Base-by-base conservation (phyloP, 2,329 filamentous ascomycete genomes). In the Nemania sp. region DNA sequence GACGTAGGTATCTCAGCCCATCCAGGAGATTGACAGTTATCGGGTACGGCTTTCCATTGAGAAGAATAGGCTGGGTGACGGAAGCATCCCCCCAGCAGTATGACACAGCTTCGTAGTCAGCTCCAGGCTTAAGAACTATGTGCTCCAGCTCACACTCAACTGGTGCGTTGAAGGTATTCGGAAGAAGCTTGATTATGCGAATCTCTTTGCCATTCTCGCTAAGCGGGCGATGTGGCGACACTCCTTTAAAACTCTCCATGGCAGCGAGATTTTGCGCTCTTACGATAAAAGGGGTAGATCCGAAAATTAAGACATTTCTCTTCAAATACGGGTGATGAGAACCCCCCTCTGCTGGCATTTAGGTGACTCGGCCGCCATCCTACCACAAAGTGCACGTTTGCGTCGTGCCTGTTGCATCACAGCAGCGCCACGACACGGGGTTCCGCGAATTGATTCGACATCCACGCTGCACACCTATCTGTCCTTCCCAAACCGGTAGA, bases 71-170 rank as follows among this genome's bases (percentile, higher is more conserved):
- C 21, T 58, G 47, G 12, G 63, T 64, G 25, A 65, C 54, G 10
- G 50, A 40, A 18, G 66, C 35, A 12, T 68, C 57, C 15, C 63
- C 68, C 67, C 63, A 67, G 29, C 55, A 57, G 32, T 70, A 67
- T 1, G 63, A 66, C 11, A 68, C 47, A 12, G 61, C 65, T 34
- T 68, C 63, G 20, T 66, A 65, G 45, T 60, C 56, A 2, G 48
- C 32, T 13, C 54, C 63, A 11, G 43, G 40, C 2, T 58, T 43
- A 7, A 65, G 56, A 2, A 53, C n/a, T 10, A 64, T 45, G 39
- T 65, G 56, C 12, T 64, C 65, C 1, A 66, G 45, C 20, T 59
- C 50, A 35, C 65, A 66, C 29, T 59, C 47, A 18, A 68, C 57
- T 37, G 65, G 63, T 3, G 62, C 55, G 9, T 48, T 51, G 39